A percentile compares a stretch with the other conserved stretches of the same genome.
phyloP scores from a whole-genome alignment of 176 grass and related monocot genomes.

The Metroxylon sagu region DNA sequence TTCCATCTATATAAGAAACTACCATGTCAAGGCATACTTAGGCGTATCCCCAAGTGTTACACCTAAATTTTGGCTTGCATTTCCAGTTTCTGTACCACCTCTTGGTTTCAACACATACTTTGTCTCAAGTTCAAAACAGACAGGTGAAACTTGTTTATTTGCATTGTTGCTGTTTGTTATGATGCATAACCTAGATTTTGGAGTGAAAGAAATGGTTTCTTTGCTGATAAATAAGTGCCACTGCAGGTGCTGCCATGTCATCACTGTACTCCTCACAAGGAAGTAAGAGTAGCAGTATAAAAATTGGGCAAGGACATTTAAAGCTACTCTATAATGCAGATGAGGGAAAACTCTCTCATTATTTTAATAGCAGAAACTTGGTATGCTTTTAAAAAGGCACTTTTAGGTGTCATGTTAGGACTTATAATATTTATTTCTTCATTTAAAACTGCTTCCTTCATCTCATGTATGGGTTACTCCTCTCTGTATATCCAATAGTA shows the following conservation, averaged over 20 bases:
- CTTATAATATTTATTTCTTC: not conserved
- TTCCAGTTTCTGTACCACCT: constrained; percentile 58
- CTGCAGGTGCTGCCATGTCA: constrained; percentile 49
- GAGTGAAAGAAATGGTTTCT: not conserved
- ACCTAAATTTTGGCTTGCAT: constrained; percentile 91
- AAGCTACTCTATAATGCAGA: constrained; percentile 57
- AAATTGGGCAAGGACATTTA: constrained; percentile 63
- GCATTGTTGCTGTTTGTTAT: constrained; percentile 1
- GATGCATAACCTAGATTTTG: constrained; percentile 7
- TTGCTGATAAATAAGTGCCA: not conserved
- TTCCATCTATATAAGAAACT: constrained; percentile 48
- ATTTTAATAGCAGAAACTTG: constrained; percentile 51
- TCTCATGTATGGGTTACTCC: too few relatives aligned
- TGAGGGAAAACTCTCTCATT: constrained; percentile 37
- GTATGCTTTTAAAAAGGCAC: constrained; percentile 26
- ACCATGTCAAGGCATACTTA: constrained; percentile 63
- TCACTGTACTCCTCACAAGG: constrained; percentile 39
- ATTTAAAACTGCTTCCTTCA: not conserved
- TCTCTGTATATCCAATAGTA: too few relatives aligned
- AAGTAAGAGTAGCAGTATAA: constrained; percentile 38
- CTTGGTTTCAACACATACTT: constrained; percentile 93
- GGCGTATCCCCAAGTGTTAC: constrained; percentile 32
- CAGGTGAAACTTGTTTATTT: constrained; percentile 33
- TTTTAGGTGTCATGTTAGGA: constrained; percentile 2
- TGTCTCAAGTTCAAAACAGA: constrained; percentile 48